Conservation (phyloP, 768 basidiomycete species). For the Termitomyces sp. region DNA sequence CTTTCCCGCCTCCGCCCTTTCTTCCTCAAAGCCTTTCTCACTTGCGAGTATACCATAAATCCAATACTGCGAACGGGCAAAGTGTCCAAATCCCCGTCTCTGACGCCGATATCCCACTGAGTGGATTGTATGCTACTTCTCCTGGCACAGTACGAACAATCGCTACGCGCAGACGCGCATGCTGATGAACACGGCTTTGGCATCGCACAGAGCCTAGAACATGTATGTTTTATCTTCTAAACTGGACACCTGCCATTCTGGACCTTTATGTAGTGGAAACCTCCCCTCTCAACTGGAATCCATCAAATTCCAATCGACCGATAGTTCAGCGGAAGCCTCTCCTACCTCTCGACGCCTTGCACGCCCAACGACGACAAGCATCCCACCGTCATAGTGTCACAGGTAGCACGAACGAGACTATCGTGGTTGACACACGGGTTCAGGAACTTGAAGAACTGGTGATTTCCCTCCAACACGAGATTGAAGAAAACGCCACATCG, state of each 20-base stretch:
- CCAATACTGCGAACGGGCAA: neutral
- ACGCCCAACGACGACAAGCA: neutral
- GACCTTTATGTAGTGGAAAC: neutral
- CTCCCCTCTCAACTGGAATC: no score
- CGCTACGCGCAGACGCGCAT: neutral
- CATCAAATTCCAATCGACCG: no score
- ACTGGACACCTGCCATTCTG: neutral
- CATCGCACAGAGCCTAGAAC: no score
- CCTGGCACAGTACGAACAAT: neutral
- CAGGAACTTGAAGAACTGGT: neutral
- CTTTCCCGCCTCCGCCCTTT: neutral
- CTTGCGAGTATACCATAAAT: neutral
- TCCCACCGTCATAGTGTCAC: neutral
- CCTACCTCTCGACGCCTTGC: no score
- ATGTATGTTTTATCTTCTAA: neutral
- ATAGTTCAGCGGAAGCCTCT: no score
- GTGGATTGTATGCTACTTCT: neutral
- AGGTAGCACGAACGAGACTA: neutral
- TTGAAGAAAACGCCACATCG: neutral
- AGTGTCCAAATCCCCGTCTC: neutral
- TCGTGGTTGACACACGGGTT: neutral
- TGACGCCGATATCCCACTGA: neutral
- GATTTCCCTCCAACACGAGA: neutral
- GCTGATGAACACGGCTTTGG: neutral
- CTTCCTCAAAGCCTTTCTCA: neutral